Percentiles rank a stretch among this genome's conserved stretches.
Conservation (phyloP, 345 rosid species). For the Populus ilicifolia region DNA sequence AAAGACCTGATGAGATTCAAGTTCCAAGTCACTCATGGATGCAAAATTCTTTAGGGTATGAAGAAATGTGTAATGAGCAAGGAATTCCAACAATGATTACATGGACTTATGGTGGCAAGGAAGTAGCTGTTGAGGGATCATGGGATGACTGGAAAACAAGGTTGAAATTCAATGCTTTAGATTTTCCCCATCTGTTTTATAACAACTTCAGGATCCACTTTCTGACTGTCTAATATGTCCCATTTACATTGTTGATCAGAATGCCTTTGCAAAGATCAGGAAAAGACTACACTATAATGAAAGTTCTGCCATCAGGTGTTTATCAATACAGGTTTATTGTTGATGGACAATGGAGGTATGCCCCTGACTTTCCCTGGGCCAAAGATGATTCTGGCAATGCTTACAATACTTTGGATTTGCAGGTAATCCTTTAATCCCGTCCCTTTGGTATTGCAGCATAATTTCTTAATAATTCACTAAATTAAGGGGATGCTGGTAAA, state of each 20-base stretch:
- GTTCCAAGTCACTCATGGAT: slow-evolving; percentile 59
- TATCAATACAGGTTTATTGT: slow-evolving; percentile 88
- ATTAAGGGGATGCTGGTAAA: not conserved
- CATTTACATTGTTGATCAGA: slow-evolving; percentile 47
- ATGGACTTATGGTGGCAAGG: slow-evolving; percentile 84
- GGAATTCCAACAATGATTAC: slow-evolving; percentile 93
- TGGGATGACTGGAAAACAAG: slow-evolving; percentile 96
- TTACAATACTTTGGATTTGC: slow-evolving; percentile 80
- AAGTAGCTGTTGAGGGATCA: slow-evolving; percentile 87
- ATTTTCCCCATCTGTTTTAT: not conserved
- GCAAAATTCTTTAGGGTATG: slow-evolving; percentile 47
- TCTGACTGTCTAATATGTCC: slow-evolving; percentile 3
- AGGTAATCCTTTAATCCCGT: slow-evolving; percentile 42
- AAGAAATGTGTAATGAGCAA: slow-evolving; percentile 57
- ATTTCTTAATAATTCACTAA: not conserved
- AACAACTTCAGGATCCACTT: not conserved
- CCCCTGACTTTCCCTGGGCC: slow-evolving; percentile 77
- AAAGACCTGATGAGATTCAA: slow-evolving; percentile 83
- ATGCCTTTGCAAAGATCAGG: slow-evolving; percentile 84
- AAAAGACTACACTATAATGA: slow-evolving; percentile 89
- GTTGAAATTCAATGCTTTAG: slow-evolving; percentile 19
- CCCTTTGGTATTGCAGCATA: not conserved
- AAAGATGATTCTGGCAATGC: slow-evolving; percentile 75
- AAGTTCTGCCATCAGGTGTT: slow-evolving; percentile 92
- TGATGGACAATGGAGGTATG: slow-evolving; percentile 86